Base-by-base conservation (phyloP, 768 basidiomycete genomes). In the Pleurotus giganteus region DNA sequence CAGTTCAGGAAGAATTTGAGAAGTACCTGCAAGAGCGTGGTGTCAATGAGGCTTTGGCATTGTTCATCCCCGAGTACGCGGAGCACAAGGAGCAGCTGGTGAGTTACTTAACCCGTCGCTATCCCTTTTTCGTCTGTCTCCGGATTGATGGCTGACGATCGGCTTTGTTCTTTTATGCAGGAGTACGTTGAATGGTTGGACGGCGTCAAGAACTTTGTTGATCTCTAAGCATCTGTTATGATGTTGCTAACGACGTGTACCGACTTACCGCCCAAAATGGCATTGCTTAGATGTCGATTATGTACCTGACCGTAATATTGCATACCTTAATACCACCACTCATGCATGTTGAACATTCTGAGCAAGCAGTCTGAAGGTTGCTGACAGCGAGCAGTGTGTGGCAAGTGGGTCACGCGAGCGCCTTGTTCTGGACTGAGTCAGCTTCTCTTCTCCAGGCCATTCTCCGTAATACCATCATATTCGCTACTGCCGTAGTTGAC, bases 11-110 rank as follows among this genome's bases (percentile, higher is more conserved):
- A 60, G 89, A 92, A 69, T 94, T 98, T 66, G 92, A 96, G 65
- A 81, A 82, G 66, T 98, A 80, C 81, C 72, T 99, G 54, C 80
- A 84, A 60, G 95, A 98, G 75, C 87, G 96, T 52, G 95, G 94
- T 6, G 80, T 99, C 62, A 84, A 92, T 68, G 88, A 91, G 63
- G 72, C 66, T 32, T 75, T 95, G 41, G 96, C 94, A 0, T 68
- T 84, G 61, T 95, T 97, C 76, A 84, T 98, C 57, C 89, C 90
- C 15, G 89, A 94, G 58, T 93, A 92, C 65, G 86, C 88, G 12
- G 87, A 91, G 65, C 75, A 77, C 75, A 98, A 97, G 79, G 95
- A 98, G 66, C 95, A 98, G 76, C 86, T 86, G 82, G 94, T 94
- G 29, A 31, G 81, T 70, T 15, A 15, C 19, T 32, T n/a, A 23